phyloP scores from a whole-genome alignment of 805 yeast genomes.

The Yamadazyma endophytica region DNA sequence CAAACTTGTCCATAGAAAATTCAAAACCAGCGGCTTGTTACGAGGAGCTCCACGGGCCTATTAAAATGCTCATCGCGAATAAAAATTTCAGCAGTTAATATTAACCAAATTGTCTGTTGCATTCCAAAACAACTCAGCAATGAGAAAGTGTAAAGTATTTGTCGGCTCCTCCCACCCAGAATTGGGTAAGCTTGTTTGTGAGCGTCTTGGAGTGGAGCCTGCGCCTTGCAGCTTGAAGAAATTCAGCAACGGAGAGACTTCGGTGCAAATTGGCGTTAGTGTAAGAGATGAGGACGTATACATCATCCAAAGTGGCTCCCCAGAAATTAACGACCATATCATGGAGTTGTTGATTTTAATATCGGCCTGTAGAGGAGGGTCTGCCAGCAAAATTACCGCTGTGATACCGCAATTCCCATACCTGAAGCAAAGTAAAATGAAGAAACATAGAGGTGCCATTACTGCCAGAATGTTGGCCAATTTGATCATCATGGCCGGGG shows the following conservation, averaged over 20 bases:
- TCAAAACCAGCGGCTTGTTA: too few species aligned
- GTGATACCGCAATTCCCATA: slow-evolving; percentile 98
- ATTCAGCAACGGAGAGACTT: slow-evolving; percentile 96
- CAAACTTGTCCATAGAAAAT: too few species aligned
- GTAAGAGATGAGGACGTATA: slow-evolving; percentile 97
- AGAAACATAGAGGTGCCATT: slow-evolving; percentile 97
- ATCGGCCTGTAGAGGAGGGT: slow-evolving; percentile 95
- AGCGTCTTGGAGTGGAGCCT: slow-evolving; percentile 84
- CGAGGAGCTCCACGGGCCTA: too few species aligned
- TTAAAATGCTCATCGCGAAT: too few species aligned
- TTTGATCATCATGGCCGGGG: slow-evolving; percentile 94
- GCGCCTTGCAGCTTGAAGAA: slow-evolving; percentile 90
- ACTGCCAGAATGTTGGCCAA: slow-evolving; percentile 98
- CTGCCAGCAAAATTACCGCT: slow-evolving; percentile 96
- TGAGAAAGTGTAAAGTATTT: slow-evolving; percentile 97
- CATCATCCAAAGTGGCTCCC: slow-evolving; percentile 84
- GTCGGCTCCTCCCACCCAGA: slow-evolving; percentile 97
- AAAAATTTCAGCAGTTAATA: too few species aligned
- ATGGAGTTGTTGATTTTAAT: slow-evolving; percentile 94
- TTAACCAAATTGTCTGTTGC: too few species aligned
- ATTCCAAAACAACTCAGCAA: slow-evolving; percentile 20
- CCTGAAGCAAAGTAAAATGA: slow-evolving; percentile 96
- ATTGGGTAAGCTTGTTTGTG: slow-evolving; percentile 85
- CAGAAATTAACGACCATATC: slow-evolving; percentile 85
- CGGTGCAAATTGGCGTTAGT: slow-evolving; percentile 90